phyloP scores from a whole-genome alignment of 2,329 filamentous ascomycete genomes.

The Colletotrichum sp. region DNA sequence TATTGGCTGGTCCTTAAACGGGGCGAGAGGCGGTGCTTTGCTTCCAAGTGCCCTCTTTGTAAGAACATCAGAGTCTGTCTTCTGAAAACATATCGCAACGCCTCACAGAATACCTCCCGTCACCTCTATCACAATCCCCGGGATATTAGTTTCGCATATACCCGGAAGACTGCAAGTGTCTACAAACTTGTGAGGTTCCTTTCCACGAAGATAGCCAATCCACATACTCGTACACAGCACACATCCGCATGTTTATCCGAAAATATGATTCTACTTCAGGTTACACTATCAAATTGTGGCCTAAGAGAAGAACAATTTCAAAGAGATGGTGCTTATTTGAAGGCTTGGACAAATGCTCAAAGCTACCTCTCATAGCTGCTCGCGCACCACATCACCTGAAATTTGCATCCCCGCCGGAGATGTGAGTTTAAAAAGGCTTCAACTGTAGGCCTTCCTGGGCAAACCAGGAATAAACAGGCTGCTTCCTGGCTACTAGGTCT shows the following conservation, averaged over 20 bases:
- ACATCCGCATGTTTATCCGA: not conserved
- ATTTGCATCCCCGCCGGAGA: not conserved
- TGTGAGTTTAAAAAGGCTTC: not conserved
- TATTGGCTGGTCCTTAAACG: not conserved
- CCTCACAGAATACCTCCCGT: not conserved
- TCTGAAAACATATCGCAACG: not conserved
- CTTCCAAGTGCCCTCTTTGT: fast-evolving
- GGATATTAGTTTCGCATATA: not conserved
- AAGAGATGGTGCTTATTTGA: too few species aligned
- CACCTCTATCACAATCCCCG: not conserved
- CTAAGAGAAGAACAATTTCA: too few species aligned
- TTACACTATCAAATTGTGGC: too few species aligned
- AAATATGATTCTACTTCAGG: not conserved
- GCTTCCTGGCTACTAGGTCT: too few species aligned
- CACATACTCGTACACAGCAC: not conserved
- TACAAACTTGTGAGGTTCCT: not conserved
- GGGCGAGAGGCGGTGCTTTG: not conserved
- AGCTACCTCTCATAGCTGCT: too few species aligned
- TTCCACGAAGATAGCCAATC: not conserved
- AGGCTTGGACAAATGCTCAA: too few species aligned
- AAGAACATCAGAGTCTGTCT: not conserved
- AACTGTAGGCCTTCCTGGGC: too few species aligned
- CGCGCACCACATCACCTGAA: not conserved
- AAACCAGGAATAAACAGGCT: too few species aligned
- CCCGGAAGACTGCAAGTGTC: not conserved